Conservation (phyloP, 257 asterid genomes). For the Solanum rostratum region DNA sequence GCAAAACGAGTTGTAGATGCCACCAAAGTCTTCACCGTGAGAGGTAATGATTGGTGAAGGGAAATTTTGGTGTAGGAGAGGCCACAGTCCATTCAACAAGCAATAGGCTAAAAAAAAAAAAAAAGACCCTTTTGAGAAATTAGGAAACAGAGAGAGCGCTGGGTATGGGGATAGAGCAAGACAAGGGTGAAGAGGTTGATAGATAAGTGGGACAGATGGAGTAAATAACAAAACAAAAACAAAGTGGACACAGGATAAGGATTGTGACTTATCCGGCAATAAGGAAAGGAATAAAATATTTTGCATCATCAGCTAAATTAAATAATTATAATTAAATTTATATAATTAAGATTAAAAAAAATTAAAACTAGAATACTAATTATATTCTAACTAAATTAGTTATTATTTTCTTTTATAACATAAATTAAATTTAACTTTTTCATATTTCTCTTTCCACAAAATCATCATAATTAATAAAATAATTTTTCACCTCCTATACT, state of each 20-base stretch:
- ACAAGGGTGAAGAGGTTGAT: background rate
- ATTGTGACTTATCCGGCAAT: background rate
- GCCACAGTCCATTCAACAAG: constrained; percentile 63
- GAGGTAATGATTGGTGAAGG: constrained; percentile 12
- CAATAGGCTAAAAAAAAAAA: background rate
- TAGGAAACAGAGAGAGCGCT: background rate
- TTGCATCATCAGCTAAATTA: no score
- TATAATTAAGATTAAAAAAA: no score
- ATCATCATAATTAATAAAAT: no score
- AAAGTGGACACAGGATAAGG: constrained; percentile 1
- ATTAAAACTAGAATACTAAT: no score
- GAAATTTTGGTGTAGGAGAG: constrained; percentile 4
- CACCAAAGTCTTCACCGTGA: background rate
- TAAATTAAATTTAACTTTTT: no score
- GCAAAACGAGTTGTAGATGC: constrained; percentile 7
- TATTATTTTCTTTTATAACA: no score
- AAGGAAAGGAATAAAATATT: no score
- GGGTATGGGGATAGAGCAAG: no score
- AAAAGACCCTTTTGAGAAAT: background rate
- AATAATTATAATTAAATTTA: no score
- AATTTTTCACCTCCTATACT: no score
- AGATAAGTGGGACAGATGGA: background rate
- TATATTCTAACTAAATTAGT: no score
- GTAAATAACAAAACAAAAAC: background rate
- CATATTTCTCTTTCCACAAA: no score